Evolutionary conservation across 2,329 filamentous ascomycete species (phyloP), one percentile per base, ranked within the genome.

Genomic region (Calonectria henricotiae): DNA sequence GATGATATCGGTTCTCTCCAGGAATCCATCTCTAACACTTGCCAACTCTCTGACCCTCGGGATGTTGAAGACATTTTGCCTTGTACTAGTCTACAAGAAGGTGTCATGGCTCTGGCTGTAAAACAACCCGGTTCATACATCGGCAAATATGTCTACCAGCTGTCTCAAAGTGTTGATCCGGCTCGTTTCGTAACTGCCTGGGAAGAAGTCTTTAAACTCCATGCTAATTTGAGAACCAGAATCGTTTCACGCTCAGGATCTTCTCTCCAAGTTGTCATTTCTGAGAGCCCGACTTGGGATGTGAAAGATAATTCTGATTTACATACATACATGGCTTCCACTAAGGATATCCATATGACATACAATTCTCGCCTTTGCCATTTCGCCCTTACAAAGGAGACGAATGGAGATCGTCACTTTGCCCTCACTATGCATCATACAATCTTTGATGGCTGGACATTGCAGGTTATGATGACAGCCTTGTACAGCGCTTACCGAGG

Each of bases 51-150:
- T 11, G 3, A 30, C 4, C 13, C 35, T 13, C n/a, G 27, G 20
- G 11, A 39, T 2, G 51, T 63, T 41, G 30, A 63, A 23, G 61
- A 63, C 15, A 68, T 72, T 2, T 65, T 55, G 11, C 62, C 62
- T 9, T 65, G 62, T 9, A 65, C 62, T 9, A 41, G 47, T 17
- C 62, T 65, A 17, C 62, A 65, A 20, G 62, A 65, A 8, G 47
- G 62, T 15, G 46, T 65, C 2, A 65, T 65, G 62, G 62, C 49
- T 1, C 27, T 65, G 15, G 41, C 62, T 9, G 62, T 65, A 4
- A 65, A 65, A 17, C 62, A 65, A 8, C 62, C 62, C 1, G 62
- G 62, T 8, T 65, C 62, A 30, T 65, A 65, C 25, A 65, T 65
- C 11, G 62, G 47, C 23, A 54, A 44, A 27, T 65, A 54, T 23